Conservation (phyloP, 345 rosid species). For the Punica granatum region DNA sequence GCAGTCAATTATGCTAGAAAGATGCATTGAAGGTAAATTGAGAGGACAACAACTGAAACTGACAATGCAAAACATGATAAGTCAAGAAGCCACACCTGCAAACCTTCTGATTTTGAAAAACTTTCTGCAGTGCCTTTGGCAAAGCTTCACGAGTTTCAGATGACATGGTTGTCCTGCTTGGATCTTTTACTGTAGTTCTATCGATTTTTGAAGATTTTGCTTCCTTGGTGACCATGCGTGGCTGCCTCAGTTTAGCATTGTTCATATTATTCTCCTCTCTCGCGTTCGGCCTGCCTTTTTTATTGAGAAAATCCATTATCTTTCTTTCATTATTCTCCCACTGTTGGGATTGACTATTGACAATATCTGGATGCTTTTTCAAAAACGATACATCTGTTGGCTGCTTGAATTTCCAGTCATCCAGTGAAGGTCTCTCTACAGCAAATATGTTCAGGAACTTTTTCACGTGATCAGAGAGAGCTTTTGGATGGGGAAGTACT, state of each 20-base stretch:
- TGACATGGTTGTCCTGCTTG: conserved; percentile 36
- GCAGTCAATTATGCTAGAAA: neutral
- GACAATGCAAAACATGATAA: neutral
- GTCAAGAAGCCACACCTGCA: conserved; percentile 52
- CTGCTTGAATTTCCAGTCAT: conserved; percentile 55
- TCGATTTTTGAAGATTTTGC: conserved; percentile 29
- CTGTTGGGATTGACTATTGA: conserved; percentile 27
- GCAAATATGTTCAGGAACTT: conserved; percentile 33
- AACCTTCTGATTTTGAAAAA: conserved; percentile 69
- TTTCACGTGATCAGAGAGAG: conserved; percentile 21
- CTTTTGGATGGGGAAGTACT: conserved; percentile 14
- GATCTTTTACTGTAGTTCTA: conserved; percentile 24
- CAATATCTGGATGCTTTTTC: conserved; percentile 37
- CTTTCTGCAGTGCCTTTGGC: conserved; percentile 59
- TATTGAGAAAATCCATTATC: conserved; percentile 10
- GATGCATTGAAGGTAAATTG: neutral
- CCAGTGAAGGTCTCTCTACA: conserved; percentile 35
- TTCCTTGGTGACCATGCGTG: conserved; percentile 16
- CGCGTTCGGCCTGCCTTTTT: conserved; percentile 5
- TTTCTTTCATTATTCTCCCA: conserved; percentile 25
- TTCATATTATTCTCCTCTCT: conserved; percentile 28
- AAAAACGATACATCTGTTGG: conserved; percentile 32
- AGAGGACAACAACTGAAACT: neutral
- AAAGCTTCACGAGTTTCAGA: conserved; percentile 58
- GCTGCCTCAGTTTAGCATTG: conserved; percentile 22